phyloP scores from a whole-genome alignment of 768 basidiomycete genomes.

The Boletus sp. region DNA sequence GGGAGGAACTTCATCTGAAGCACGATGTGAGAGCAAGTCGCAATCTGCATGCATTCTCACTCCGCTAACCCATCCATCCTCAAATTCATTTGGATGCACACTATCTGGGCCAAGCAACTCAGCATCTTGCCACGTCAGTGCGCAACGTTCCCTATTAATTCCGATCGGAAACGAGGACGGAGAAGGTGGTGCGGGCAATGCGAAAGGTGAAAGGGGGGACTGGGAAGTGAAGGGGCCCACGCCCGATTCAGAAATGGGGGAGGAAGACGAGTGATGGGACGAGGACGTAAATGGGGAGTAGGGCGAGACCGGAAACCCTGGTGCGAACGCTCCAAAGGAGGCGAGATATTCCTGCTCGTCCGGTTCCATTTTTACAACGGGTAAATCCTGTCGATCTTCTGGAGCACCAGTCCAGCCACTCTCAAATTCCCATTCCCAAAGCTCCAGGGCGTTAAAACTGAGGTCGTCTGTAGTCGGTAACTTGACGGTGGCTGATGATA shows the following conservation, averaged over 20 bases:
- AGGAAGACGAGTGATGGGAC: constrained; percentile 16
- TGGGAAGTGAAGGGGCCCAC: constrained; percentile 13
- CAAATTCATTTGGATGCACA: constrained; percentile 41
- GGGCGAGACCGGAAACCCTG: constrained; percentile 13
- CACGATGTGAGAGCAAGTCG: constrained; percentile 6
- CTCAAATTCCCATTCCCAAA: constrained; percentile 37
- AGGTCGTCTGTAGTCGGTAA: constrained; percentile 35
- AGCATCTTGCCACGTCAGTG: constrained; percentile 40
- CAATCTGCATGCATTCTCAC: constrained; percentile 11
- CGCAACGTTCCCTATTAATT: constrained; percentile 15
- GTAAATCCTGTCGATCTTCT: constrained; percentile 19
- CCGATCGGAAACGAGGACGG: constrained; percentile 9
- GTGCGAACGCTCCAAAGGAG: constrained; percentile 1
- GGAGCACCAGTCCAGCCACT: constrained; percentile 20
- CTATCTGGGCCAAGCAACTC: constrained; percentile 46
- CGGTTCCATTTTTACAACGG: constrained; percentile 38
- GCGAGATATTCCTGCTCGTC: constrained; percentile 37
- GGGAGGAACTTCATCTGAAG: not conserved
- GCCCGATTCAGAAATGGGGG: constrained; percentile 19
- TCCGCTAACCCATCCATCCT: constrained; percentile 33
- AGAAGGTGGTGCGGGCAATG: constrained; percentile 5
- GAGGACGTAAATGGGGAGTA: constrained; percentile 19
- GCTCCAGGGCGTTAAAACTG: constrained; percentile 41
- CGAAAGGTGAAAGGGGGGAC: constrained; percentile 14
- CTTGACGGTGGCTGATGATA: constrained; percentile 29